Percentiles rank a stretch among this genome's conserved stretches.
Evolutionary conservation across 495 filamentous ascomycete genomes (phyloP).

Genomic region (Neurospora sp.): DNA sequence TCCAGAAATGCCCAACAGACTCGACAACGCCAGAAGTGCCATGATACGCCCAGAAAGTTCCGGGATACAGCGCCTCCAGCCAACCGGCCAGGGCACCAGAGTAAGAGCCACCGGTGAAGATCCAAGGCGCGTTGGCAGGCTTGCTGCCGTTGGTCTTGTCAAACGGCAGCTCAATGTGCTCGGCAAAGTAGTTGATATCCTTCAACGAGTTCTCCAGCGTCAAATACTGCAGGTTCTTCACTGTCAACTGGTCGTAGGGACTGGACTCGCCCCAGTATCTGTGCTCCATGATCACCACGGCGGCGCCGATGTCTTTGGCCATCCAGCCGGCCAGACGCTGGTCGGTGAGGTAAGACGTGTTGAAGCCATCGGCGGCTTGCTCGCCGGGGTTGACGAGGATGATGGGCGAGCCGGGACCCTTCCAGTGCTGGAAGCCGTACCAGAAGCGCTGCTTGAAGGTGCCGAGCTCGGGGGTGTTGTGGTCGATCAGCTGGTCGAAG

Average conservation of each 20-base stretch:
- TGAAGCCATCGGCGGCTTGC: conserved; percentile 38
- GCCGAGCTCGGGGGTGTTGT: conserved; percentile 19
- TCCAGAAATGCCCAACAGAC: conserved; percentile 53
- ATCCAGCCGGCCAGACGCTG: conserved; percentile 35
- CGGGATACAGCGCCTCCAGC: conserved; percentile 47
- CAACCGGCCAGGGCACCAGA: conserved; percentile 54
- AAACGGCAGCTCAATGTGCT: conserved; percentile 47
- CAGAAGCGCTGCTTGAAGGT: conserved; percentile 27
- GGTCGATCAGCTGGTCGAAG: conserved; percentile 27
- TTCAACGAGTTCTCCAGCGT: conserved; percentile 53
- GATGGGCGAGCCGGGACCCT: conserved; percentile 22
- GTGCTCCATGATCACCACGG: conserved; percentile 49
- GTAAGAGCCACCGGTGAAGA: conserved; percentile 55
- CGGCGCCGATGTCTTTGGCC: conserved; percentile 45
- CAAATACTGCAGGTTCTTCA: conserved; percentile 49
- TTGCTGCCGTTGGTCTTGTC: conserved; percentile 41
- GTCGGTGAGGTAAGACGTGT: conserved; percentile 28
- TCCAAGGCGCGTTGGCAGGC: conserved; percentile 50
- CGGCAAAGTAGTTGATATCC: conserved; percentile 54
- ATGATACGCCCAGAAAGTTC: conserved; percentile 60
- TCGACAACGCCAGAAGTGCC: conserved; percentile 54
- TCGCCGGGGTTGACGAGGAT: conserved; percentile 49
- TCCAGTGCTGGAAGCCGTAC: conserved; percentile 22
- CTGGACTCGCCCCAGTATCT: conserved; percentile 55
- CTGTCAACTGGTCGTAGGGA: conserved; percentile 43